Evolutionary conservation across 108 stramenopile genomes (phyloP).

Genomic region (Stephanodiscus minutulus): DNA sequence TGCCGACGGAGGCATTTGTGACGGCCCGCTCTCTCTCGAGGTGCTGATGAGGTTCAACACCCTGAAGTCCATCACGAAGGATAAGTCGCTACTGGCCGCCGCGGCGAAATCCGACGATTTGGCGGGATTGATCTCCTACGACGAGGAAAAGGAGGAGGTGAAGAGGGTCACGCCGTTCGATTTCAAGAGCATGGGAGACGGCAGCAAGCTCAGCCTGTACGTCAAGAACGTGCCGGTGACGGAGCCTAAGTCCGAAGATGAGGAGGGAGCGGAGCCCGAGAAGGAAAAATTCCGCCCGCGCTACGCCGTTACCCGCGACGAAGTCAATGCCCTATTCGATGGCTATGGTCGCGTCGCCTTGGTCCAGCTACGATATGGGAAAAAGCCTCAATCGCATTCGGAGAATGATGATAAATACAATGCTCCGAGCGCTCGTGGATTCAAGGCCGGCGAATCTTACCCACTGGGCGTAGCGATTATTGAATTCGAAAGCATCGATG

Average conservation of each 20-base stretch:
- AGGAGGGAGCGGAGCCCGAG: slow-evolving; percentile 35
- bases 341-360: slow-evolving; percentile 75
- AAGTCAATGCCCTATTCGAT: slow-evolving; percentile 68
- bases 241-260: slow-evolving; percentile 49
- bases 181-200: slow-evolving; percentile 68
- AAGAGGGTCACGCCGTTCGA: slow-evolving; percentile 68
- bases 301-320: slow-evolving; percentile 71
- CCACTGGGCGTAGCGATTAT: slow-evolving; percentile 75
- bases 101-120: slow-evolving; percentile 59
- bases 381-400: neutral
- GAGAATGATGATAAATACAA: slow-evolving; percentile 26
- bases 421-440: slow-evolving; percentile 18
- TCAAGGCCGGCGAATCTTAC: slow-evolving; percentile 17
- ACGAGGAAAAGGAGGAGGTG: slow-evolving; percentile 63
- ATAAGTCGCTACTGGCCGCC: slow-evolving; percentile 51
- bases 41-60: slow-evolving; percentile 75
- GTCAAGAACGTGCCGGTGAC: slow-evolving; percentile 71
- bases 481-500: slow-evolving; percentile 80
- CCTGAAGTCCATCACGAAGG: slow-evolving; percentile 63
- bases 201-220: slow-evolving; percentile 64
- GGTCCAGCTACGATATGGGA: slow-evolving; percentile 60
- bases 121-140: slow-evolving; percentile 41
- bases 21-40: slow-evolving; percentile 59
- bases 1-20: slow-evolving; percentile 18
- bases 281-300: slow-evolving; percentile 19